Base-by-base conservation (phyloP, 495 filamentous ascomycete genomes). In the Xanthoparmelia taractica region DNA sequence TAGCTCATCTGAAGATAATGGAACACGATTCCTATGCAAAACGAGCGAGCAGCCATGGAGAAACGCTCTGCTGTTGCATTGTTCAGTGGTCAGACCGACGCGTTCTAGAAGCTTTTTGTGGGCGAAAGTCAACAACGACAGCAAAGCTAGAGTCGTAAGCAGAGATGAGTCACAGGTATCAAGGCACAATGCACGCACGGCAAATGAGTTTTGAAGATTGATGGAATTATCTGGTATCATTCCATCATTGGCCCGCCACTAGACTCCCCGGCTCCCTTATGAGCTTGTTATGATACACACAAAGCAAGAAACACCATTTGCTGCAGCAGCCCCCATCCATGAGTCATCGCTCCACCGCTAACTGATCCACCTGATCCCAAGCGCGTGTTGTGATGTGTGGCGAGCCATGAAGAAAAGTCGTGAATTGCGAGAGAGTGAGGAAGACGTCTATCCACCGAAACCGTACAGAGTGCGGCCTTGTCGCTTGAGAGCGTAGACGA, bases 371-470 rank as follows among this genome's bases (percentile, higher is more conserved):
- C 36, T 37, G 64, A 65, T 52, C 63, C n/a, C 60, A 50, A 54
- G 50, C 11, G 55, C 63, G 56, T 65, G 59, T 56, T 48, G 60
- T 45, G n/a, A 63, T 36, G 63, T 66, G 60, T 61, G 60, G 61
- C 60, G 63, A 66, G 58, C 57, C 34, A 58, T 58, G 33, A 57
- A 57, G 62, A 58, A 65, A 66, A 66, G 52, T 70, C 68, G 64
- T 70, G 60, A 62, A 55, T 59, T n/a, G n/a, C n/a, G 55, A 54
- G 55, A 61, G 37, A 65, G 33, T 34, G 57, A 63, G 33, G 47
- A 47, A 75, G n/a, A n/a, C n/a, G n/a, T 75, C 87, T 92, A 97
- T 85, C 93, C 93, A 88, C 93, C 93, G 86, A 97, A 97, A 85
- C 93, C 93, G 83, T 97, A 96, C 66, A 96, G 89, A 78, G 91